phyloP scores from a whole-genome alignment of 495 filamentous ascomycete genomes.

The Cenococcum geophilum region DNA sequence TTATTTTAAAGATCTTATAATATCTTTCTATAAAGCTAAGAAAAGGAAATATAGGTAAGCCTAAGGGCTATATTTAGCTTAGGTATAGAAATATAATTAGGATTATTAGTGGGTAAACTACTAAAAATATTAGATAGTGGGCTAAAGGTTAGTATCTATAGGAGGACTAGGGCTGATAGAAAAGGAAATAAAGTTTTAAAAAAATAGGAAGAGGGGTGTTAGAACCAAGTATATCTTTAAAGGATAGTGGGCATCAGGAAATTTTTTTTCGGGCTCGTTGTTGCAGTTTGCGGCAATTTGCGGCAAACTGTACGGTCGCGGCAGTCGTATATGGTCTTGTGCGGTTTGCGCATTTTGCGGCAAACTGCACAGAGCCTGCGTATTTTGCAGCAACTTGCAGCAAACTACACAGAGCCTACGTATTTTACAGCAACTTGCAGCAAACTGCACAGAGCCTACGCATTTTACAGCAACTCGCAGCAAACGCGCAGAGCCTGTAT shows the following conservation, averaged over 20 bases:
- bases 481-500: too few relatives aligned
- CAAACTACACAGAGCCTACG: too few relatives aligned
- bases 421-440: too few relatives aligned
- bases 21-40: conserved; percentile 9
- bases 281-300: too few relatives aligned
- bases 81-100: conserved; percentile 11
- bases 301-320: too few relatives aligned
- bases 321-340: too few relatives aligned
- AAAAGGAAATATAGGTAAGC: conserved; percentile 3
- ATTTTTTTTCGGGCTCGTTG: too few relatives aligned
- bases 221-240: conserved; percentile 4
- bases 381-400: too few relatives aligned
- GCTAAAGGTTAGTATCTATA: conserved; percentile 4
- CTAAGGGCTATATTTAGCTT: conserved; percentile 9
- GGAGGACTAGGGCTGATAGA: neutral
- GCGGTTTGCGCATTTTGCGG: too few relatives aligned
- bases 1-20: conserved; percentile 10
- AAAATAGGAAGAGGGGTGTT: neutral
- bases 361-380: too few relatives aligned
- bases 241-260: conserved; percentile 5
- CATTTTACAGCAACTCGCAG: too few relatives aligned
- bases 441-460: too few relatives aligned
- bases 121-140: conserved; percentile 2
- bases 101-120: conserved; percentile 1
- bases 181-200: neutral